A percentile compares a stretch with the other conserved stretches of the same genome.
These are phyloP conservation scores for Euphrasia confusa DNA, from an alignment of 257 asterid species.

Conservation along the genomic window DNA sequence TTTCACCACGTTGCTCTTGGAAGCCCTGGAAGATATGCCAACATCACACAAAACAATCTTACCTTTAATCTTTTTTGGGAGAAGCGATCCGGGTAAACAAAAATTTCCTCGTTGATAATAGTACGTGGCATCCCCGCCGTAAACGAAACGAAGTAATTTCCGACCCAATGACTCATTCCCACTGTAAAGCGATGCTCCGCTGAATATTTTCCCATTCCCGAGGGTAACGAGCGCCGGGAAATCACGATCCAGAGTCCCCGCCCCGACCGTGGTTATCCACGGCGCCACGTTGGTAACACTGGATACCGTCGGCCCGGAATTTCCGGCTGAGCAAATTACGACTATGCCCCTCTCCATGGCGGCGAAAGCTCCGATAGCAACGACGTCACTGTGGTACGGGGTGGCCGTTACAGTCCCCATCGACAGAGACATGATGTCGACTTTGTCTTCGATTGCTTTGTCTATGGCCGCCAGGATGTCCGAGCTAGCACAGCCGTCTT, in stretches of 20 bases:
- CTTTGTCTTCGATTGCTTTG: conserved; percentile 62
- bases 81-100: conserved; percentile 60
- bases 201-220: conserved; percentile 60
- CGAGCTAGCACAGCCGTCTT: conserved; percentile 32
- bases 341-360: conserved; percentile 89
- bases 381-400: conserved; percentile 55
- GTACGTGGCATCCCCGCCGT: conserved; percentile 57
- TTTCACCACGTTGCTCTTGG: conserved; percentile 62
- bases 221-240: conserved; percentile 75
- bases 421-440: conserved; percentile 61
- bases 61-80: conserved; percentile 58
- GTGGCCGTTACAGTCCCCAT: conserved; percentile 46
- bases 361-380: conserved; percentile 69
- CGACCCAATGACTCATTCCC: conserved; percentile 29
- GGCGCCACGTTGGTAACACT: conserved; percentile 76
- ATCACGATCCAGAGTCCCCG: conserved; percentile 85
- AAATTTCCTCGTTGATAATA: background rate
- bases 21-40: conserved; percentile 54
- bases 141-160: conserved; percentile 58
- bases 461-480: conserved; percentile 74
- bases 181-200: conserved; percentile 57
- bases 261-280: conserved; percentile 93
- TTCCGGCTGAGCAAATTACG: conserved; percentile 82
- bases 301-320: conserved; percentile 61
- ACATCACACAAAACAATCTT: conserved; percentile 70